These are phyloP conservation scores for Marasmius sp. DNA, from an alignment of 1,284 basidiomycete genomes.

Conservation along the genomic window DNA sequence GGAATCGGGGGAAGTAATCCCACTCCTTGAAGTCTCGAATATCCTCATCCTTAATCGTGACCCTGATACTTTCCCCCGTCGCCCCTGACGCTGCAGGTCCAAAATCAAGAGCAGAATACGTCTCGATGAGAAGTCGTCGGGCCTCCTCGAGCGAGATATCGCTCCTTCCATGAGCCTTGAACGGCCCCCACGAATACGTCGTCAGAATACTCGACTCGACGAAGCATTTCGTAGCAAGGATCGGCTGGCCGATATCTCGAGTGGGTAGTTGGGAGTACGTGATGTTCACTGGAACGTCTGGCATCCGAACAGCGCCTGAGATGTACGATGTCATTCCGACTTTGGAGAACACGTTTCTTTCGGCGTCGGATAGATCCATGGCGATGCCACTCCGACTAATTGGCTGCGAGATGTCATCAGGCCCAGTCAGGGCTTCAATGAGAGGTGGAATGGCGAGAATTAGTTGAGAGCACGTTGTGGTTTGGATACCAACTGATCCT, in stretches of 20 bases:
- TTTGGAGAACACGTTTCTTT: constrained; percentile 4
- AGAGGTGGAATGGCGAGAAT: constrained; percentile 10
- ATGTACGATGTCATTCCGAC: constrained; percentile 11
- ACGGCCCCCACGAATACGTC: constrained; percentile 5
- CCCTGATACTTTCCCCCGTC: background rate
- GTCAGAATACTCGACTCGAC: constrained; percentile 5
- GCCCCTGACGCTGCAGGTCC: background rate
- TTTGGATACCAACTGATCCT: background rate
- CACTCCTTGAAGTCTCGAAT: constrained; percentile 2
- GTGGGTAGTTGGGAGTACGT: constrained; percentile 2
- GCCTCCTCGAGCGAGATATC: background rate
- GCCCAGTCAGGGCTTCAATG: background rate
- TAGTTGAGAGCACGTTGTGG: constrained; percentile 4
- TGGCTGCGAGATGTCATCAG: background rate
- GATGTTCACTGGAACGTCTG: background rate
- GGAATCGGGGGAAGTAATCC: constrained; percentile 10
- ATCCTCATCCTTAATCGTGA: background rate
- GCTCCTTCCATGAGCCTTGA: background rate
- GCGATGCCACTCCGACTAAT: background rate
- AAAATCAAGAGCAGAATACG: background rate
- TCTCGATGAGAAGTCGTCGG: background rate
- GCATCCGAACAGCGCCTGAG: constrained; percentile 5
- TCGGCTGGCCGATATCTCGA: background rate
- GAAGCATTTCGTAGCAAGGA: constrained; percentile 3
- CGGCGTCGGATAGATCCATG: background rate